Conservation (phyloP, 2,329 filamentous ascomycete species). For the Aspergillus brunneoviolaceus region DNA sequence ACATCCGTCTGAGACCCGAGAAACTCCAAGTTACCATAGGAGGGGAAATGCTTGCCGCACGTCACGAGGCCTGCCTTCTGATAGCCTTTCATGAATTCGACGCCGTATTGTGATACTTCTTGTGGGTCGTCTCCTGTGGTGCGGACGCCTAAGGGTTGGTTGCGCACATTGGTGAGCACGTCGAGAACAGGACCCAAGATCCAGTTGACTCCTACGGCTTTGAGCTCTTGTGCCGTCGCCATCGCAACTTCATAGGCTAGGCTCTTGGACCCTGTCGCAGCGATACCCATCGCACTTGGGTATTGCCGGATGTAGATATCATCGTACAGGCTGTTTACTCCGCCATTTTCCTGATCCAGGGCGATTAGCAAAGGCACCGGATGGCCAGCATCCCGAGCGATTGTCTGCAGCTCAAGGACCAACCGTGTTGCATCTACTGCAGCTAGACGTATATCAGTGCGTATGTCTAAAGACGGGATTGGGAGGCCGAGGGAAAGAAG, state of each 20-base stretch:
- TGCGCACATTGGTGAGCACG: constrained; percentile 87
- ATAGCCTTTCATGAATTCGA: constrained; percentile 87
- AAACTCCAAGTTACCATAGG: constrained; percentile 92
- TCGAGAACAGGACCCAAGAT: constrained; percentile 93
- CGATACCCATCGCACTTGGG: constrained; percentile 93
- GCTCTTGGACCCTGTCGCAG: constrained; percentile 82
- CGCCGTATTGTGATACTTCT: constrained; percentile 88
- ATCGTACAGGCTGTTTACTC: constrained; percentile 94
- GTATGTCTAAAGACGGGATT: background rate
- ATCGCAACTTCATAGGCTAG: constrained; percentile 88
- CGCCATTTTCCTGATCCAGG: constrained; percentile 95
- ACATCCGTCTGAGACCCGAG: constrained; percentile 87
- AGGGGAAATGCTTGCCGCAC: constrained; percentile 94
- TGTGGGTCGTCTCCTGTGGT: constrained; percentile 91
- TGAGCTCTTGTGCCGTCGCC: constrained; percentile 87
- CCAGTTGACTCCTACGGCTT: constrained; percentile 91
- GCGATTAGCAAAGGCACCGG: constrained; percentile 85
- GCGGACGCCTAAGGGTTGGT: constrained; percentile 85
- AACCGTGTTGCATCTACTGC: constrained; percentile 85
- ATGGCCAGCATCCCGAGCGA: constrained; percentile 87
- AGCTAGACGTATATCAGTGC: constrained; percentile 56
- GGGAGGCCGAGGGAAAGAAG: constrained; percentile 1
- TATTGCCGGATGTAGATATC: constrained; percentile 96
- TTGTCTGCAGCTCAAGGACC: constrained; percentile 87
- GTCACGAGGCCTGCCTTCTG: constrained; percentile 86